Base-by-base conservation (phyloP, 768 basidiomycete genomes). In the Chalciporus chontae region DNA sequence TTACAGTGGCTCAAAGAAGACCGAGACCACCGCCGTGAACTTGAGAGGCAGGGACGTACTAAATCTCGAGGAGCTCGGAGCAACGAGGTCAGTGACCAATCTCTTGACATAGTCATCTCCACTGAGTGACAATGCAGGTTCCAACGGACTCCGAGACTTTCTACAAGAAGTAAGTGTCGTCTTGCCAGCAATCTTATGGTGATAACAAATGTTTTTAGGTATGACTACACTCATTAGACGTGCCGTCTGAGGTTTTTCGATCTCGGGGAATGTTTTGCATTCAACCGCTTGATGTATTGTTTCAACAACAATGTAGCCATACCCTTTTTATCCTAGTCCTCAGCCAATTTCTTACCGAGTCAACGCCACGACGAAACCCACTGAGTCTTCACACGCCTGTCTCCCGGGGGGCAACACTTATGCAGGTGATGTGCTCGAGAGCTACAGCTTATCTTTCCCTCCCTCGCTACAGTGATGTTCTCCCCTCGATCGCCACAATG, bases 1-100 rank as follows among this genome's bases (percentile, higher is more conserved):
- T 69, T 98, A 32, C 76, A 80, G 42, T 99, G 96, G 96, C 74
- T 98, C 37, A 81, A 77, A 56, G 85, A 89, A 59, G 96, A 99
- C 59, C 76, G 90, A 39, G 79, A 84, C 40, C 66, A 79, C 47
- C 77, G 88, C 18, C 75, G 73, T 14, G 71, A 76, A 60, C 71
- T 85, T 27, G 82, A 89, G 70, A 72, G 69, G 47, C 59, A 72
- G 27, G 81, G 83, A 21, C 67, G 76, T 65, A 21, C 21, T 21
- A 85, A 83, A 71, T 68, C 69, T 39, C 67, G 81, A 24, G 90
- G 91, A 27, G 80, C 85, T 36, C 75, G 79, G 43, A 72, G 64
- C 57, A 70, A 79, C 48, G 70, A 81, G 61, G 85, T 83, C 54
- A 38, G 72, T 67, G 40, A 67, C 62, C 40, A 43, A 40, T 40